These are phyloP conservation scores for Adansonia madagascariensis DNA, from an alignment of 441 rosid genomes.

Conservation along the genomic window DNA sequence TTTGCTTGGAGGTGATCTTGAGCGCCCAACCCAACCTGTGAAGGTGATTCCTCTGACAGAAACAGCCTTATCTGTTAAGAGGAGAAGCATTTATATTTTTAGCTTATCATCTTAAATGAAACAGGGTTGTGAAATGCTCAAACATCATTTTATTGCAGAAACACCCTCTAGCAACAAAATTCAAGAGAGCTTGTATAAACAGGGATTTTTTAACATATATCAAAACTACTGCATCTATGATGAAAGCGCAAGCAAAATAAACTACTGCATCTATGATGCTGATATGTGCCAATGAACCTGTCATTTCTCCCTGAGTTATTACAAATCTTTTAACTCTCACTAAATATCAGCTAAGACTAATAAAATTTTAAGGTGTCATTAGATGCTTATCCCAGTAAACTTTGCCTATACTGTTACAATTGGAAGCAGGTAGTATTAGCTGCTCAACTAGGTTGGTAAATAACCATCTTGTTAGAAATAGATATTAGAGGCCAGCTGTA, in stretches of 20 bases:
- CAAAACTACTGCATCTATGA: not conserved
- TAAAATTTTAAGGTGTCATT: not conserved
- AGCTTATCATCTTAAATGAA: not conserved
- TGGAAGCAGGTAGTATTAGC: not conserved
- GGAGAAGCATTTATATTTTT: conserved; percentile 29
- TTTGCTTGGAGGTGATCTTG: conserved; percentile 98
- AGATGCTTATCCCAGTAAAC: not conserved
- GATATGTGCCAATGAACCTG: not conserved
- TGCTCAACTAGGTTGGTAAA: not conserved
- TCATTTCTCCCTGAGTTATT: not conserved
- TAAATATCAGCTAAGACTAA: not conserved
- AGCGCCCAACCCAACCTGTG: conserved; percentile 72
- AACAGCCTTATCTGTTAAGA: conserved; percentile 73
- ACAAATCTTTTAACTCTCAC: not conserved
- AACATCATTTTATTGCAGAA: not conserved
- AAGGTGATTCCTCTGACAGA: conserved; percentile 87
- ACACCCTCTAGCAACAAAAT: conserved; percentile 15
- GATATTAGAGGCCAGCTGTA: not conserved
- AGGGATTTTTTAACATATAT: not conserved
- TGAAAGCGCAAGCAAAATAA: not conserved
- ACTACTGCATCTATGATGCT: not conserved
- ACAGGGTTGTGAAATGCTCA: not conserved
- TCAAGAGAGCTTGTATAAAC: conserved; percentile 6
- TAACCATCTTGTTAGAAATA: not conserved
- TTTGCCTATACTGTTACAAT: not conserved